A percentile compares a stretch with the other conserved stretches of the same genome.
Evolutionary conservation across 805 yeast genomes (phyloP).

Genomic region (Nakazawaea wickerhamii): DNA sequence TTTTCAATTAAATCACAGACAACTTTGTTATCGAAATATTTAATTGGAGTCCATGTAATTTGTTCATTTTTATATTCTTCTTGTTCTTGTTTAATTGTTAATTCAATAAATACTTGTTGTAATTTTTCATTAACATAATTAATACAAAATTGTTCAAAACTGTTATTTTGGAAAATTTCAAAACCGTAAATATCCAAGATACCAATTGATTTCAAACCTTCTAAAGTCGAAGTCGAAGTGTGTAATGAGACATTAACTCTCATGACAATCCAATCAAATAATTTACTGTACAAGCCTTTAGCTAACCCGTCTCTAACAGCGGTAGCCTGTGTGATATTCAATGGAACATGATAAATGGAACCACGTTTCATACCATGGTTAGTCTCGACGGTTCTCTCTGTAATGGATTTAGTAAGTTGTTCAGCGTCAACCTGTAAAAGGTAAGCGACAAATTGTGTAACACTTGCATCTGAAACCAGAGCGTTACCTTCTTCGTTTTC

Average conservation of each 20-base stretch:
- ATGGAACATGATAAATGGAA: slow-evolving; percentile 89
- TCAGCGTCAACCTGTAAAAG: slow-evolving; percentile 74
- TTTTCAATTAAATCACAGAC: slow-evolving; percentile 96
- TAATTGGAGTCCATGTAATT: slow-evolving; percentile 96
- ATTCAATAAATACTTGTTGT: slow-evolving; percentile 93
- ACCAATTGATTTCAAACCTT: slow-evolving; percentile 64
- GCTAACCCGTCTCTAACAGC: slow-evolving; percentile 95
- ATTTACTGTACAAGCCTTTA: slow-evolving; percentile 85
- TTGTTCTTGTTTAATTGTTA: slow-evolving; percentile 94
- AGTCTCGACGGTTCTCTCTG: slow-evolving; percentile 84
- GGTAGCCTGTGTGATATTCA: slow-evolving; percentile 86
- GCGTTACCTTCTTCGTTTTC: slow-evolving; percentile 90
- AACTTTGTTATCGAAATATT: slow-evolving; percentile 91
- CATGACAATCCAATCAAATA: slow-evolving; percentile 94
- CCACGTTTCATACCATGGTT: slow-evolving; percentile 87
- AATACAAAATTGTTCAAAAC: slow-evolving; percentile 93
- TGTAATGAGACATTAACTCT: slow-evolving; percentile 78
- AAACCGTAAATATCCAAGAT: slow-evolving; percentile 94
- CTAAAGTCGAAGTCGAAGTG: slow-evolving; percentile 11
- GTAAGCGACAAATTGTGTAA: slow-evolving; percentile 93
- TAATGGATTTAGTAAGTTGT: slow-evolving; percentile 58
- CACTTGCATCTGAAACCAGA: slow-evolving; percentile 74
- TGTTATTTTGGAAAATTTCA: slow-evolving; percentile 91
- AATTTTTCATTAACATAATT: slow-evolving; percentile 93
- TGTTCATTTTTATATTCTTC: slow-evolving; percentile 95